Conservation (phyloP, 441 rosid species). For the Croton laevigatus region DNA sequence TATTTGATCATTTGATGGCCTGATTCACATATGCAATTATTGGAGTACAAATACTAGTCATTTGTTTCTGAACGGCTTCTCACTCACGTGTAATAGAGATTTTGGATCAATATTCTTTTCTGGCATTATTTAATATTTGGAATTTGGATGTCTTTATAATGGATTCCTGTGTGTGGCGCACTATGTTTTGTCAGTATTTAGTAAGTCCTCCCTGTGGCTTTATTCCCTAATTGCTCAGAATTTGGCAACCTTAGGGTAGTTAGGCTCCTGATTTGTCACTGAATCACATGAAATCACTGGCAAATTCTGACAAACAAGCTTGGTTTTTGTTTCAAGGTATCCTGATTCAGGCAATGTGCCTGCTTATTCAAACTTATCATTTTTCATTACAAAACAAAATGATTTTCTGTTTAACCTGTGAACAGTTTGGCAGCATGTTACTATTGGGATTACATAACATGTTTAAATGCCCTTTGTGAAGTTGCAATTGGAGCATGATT, state of each 20-base stretch:
- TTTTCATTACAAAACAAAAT: not conserved
- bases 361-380: not conserved
- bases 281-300: not conserved
- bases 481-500: not conserved
- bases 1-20: not conserved
- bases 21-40: not conserved
- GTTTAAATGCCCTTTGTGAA: not conserved
- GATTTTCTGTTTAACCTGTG: slow-evolving; percentile 10
- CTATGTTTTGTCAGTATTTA: slow-evolving; percentile 42
- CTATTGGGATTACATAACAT: not conserved
- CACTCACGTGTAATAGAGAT: not conserved
- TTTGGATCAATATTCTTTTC: not conserved
- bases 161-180: slow-evolving; percentile 48
- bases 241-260: slow-evolving; percentile 17
- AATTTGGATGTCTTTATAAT: not conserved
- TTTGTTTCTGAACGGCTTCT: not conserved
- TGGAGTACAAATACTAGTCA: not conserved
- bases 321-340: not conserved
- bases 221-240: slow-evolving; percentile 22
- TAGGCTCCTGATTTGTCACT: slow-evolving; percentile 4
- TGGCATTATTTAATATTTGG: not conserved
- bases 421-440: not conserved
- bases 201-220: slow-evolving; percentile 29
- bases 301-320: not conserved
- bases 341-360: slow-evolving; percentile 1